A percentile compares a stretch with the other conserved stretches of the same genome.
Evolutionary conservation across 805 yeast genomes (phyloP).

Genomic region (Candida coquimbonensis): DNA sequence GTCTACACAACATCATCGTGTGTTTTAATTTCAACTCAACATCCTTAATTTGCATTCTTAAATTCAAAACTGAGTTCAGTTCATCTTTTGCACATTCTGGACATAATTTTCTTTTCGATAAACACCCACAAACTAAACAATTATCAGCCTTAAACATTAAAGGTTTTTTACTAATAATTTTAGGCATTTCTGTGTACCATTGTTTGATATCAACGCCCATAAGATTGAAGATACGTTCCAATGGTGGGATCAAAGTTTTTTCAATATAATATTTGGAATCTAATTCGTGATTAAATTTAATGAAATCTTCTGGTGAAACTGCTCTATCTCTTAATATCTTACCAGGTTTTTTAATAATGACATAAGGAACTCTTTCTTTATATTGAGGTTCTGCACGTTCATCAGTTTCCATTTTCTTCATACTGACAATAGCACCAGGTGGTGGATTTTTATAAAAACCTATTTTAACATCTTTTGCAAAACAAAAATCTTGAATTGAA

Average conservation of each 20-base stretch:
- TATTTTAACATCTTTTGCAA: conserved; percentile 81
- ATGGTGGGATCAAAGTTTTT: conserved; percentile 81
- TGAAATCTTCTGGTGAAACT: conserved; percentile 67
- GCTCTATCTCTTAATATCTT: conserved; percentile 69
- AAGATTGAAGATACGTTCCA: conserved; percentile 74
- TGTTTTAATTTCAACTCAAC: conserved; percentile 24
- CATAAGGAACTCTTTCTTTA: conserved; percentile 79
- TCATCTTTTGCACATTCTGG: conserved; percentile 29
- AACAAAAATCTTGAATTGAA: conserved; percentile 76
- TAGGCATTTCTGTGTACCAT: conserved; percentile 75
- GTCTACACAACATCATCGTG: conserved; percentile 29
- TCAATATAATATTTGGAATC: conserved; percentile 84
- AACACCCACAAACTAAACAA: conserved; percentile 17
- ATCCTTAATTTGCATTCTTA: conserved; percentile 23
- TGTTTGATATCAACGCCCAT: conserved; percentile 71
- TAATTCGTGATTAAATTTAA: conserved; percentile 40
- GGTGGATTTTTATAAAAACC: conserved; percentile 85
- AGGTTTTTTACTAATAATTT: conserved; percentile 13
- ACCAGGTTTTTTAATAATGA: conserved; percentile 59
- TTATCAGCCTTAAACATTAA: conserved; percentile 6
- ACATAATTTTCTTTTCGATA: conserved; percentile 26
- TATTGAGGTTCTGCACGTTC: conserved; percentile 79
- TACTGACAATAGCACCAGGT: conserved; percentile 86
- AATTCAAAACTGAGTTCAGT: conserved; percentile 27
- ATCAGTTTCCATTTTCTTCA: conserved; percentile 54